A percentile compares a stretch with the other conserved stretches of the same genome.
Evolutionary conservation across 1,139 yeast genomes (phyloP).

Genomic region (Scheffersomyces segobiensis): DNA sequence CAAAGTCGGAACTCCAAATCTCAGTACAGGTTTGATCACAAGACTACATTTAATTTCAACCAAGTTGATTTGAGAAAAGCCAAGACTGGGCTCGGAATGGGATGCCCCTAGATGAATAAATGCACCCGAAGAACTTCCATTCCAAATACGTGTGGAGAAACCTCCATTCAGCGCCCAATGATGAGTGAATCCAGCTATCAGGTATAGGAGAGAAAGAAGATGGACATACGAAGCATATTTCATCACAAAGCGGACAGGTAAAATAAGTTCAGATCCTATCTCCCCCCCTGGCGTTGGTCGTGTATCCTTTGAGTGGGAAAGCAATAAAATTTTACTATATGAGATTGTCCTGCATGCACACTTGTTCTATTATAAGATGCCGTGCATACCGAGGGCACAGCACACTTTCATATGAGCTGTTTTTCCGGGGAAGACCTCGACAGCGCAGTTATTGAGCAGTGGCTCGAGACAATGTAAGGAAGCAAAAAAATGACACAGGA

Average conservation of each 20-base stretch:
- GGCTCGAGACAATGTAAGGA: background rate
- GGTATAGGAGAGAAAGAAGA: background rate
- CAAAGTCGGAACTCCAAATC: background rate
- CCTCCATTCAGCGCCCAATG: background rate
- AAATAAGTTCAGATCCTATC: no score
- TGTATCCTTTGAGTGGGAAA: background rate
- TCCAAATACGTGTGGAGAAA: background rate
- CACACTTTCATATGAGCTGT: background rate
- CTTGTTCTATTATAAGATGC: background rate
- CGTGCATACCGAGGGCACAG: background rate
- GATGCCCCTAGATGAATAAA: background rate
- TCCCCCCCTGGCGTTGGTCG: background rate
- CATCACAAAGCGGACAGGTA: background rate
- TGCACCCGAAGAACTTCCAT: background rate
- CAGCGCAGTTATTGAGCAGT: background rate
- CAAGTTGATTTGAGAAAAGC: background rate
- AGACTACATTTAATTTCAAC: background rate
- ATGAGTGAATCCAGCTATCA: background rate
- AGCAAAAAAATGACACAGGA: background rate
- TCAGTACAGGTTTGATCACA: background rate
- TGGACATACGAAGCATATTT: background rate
- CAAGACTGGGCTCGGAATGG: background rate
- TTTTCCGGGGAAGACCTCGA: background rate
- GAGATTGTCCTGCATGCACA: background rate
- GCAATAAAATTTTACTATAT: background rate